Conservation (phyloP, 495 filamentous ascomycete genomes). For the Hypoxylon crocopeplum region DNA sequence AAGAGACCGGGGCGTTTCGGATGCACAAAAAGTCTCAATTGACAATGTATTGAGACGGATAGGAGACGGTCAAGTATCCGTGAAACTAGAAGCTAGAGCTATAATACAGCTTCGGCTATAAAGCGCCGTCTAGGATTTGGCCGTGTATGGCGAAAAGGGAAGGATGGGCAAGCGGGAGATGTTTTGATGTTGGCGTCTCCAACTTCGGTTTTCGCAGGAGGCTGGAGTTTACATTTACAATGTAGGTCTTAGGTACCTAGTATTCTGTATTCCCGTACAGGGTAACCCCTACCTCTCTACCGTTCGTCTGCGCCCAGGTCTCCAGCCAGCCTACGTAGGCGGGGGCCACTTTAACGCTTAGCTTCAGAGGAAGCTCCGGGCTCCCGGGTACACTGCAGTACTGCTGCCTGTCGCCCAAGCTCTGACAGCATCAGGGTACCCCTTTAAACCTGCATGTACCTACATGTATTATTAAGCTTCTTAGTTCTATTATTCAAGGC, state of each 20-base stretch:
- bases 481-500: too few relatives aligned
- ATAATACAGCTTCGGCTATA: slow-evolving; percentile 22
- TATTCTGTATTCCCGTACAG: slow-evolving; percentile 1
- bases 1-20: slow-evolving; percentile 19
- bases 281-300: slow-evolving; percentile 17
- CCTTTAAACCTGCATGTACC: background rate
- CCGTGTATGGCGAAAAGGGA: slow-evolving; percentile 19
- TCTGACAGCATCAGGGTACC: background rate
- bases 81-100: slow-evolving; percentile 9
- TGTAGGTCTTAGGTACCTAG: background rate
- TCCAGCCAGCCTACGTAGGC: slow-evolving; percentile 24
- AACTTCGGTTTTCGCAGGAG: slow-evolving; percentile 34
- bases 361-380: slow-evolving; percentile 13
- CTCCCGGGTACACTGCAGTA: slow-evolving; percentile 18
- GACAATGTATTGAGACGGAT: slow-evolving; percentile 5
- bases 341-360: slow-evolving; percentile 31
- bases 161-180: slow-evolving; percentile 14
- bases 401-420: too few relatives aligned
- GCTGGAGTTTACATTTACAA: slow-evolving; percentile 18
- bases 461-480: too few relatives aligned
- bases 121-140: slow-evolving; percentile 7
- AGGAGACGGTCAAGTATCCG: background rate
- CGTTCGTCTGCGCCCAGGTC: background rate
- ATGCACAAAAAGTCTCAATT: slow-evolving; percentile 30
- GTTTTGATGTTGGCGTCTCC: slow-evolving; percentile 36